Conservation (phyloP, 257 asterid species). For the Penstemon davidsonii region DNA sequence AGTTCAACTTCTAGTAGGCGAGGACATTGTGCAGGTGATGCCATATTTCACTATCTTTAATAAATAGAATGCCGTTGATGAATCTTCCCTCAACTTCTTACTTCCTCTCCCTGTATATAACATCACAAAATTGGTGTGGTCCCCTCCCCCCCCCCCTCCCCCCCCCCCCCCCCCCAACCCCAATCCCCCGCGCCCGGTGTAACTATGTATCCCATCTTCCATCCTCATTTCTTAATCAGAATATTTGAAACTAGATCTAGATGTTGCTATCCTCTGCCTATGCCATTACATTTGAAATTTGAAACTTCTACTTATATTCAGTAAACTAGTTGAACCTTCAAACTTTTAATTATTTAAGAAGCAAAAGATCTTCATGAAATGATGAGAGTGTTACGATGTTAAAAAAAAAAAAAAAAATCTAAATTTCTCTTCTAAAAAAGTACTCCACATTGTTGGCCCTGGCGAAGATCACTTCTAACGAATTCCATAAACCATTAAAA, state of each 20-base stretch:
- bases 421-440: too few relatives aligned
- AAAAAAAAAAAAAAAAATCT: too few relatives aligned
- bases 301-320: constrained; percentile 2
- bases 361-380: too few relatives aligned
- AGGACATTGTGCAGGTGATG: constrained; percentile 82
- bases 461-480: too few relatives aligned
- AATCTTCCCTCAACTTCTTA: not conserved
- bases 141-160: not conserved
- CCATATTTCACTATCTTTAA: constrained; percentile 24
- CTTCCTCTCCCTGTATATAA: not conserved
- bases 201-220: constrained; percentile 4
- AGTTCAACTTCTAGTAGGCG: constrained; percentile 87
- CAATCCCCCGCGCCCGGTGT: not conserved
- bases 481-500: too few relatives aligned
- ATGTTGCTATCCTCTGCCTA: constrained; percentile 4
- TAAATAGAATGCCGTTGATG: not conserved
- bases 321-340: too few relatives aligned
- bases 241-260: not conserved
- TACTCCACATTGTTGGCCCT: too few relatives aligned
- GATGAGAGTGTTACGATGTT: too few relatives aligned
- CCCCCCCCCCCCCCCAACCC: not conserved
- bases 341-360: too few relatives aligned
- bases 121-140: not conserved
- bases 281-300: constrained; percentile 2
- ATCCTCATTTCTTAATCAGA: not conserved